Base-by-base conservation (phyloP, 1,284 basidiomycete genomes). In the Cryptococcus sp. region DNA sequence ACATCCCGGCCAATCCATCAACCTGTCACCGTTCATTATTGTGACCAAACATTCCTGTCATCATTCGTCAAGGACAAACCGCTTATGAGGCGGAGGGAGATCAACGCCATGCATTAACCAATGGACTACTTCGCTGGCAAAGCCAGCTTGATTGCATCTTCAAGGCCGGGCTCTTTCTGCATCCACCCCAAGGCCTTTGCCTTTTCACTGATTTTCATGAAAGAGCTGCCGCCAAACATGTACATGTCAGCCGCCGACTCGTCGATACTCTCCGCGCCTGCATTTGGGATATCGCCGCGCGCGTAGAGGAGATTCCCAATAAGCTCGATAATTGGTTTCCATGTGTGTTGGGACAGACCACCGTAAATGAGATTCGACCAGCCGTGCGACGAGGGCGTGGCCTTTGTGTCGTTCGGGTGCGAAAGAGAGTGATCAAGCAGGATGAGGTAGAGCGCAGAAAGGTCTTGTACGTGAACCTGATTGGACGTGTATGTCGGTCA, bases 361-460 rank as follows among this genome's bases (percentile, higher is more conserved):
- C 52, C 59, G 50, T 64, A 64, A 26, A 64, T 64, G 25, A 61
- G 59, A 44, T 64, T 64, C 39, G 59, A 61, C 62, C 62, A 64
- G n/a, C 62, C 62, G 50, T 64, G 46, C 1, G 62, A 58, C 3
- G 16, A 56, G 10, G 55, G 4, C 7, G 48, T 37, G 11, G 62
- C 62, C 5, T 41, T 23, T 20, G 62, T 63, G 22, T 26, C 8
- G 2, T 1, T 39, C 7, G 61, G 55, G 20, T 19, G 13, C 19
- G 44, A 20, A n/a, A 59, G 47, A 10, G 59, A 38, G 45, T 64
- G 54, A 8, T 22, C 29, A n/a, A 59, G 13, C 16, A 64, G 37
- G 19, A 59, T 3, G 16, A 64, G 23, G 41, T 59, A 64, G 3
- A 64, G 44, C 10, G 48, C 51, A 41, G 57, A 38, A 6, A 64